phyloP scores from a whole-genome alignment of 1,139 yeast species.

The Saccharomyces hybrid region DNA sequence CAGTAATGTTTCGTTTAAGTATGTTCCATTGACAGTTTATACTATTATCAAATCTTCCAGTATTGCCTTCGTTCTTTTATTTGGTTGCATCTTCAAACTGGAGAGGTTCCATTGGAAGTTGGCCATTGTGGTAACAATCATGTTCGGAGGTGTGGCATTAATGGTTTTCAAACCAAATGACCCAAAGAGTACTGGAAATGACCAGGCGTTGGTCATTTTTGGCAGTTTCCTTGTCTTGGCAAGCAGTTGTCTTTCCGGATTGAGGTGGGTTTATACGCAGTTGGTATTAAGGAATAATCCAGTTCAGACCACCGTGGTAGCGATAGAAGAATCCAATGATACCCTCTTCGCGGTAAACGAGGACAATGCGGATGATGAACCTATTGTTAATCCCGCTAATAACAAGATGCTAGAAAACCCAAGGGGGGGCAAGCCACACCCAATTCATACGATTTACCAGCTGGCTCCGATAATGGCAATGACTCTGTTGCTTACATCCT shows the following conservation, averaged over 20 bases:
- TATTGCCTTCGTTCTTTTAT: slow-evolving; percentile 76
- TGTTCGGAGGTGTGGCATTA: slow-evolving; percentile 78
- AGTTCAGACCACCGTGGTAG: slow-evolving; percentile 1
- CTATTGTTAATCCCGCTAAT: background rate
- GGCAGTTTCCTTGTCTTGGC: slow-evolving; percentile 70
- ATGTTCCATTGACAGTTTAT: slow-evolving; percentile 74
- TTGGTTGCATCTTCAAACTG: slow-evolving; percentile 72
- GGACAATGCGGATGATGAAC: background rate
- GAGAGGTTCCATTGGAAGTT: slow-evolving; percentile 66
- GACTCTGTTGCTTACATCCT: slow-evolving; percentile 43
- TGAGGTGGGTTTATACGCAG: slow-evolving; percentile 94
- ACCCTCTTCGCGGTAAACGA: background rate
- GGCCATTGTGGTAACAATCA: slow-evolving; percentile 60
- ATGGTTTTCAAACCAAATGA: slow-evolving; percentile 52
- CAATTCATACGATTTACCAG: slow-evolving; percentile 75
- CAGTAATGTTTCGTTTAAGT: slow-evolving; percentile 75
- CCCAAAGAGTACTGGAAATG: slow-evolving; percentile 26
- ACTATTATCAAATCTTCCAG: slow-evolving; percentile 91
- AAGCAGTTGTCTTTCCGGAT: slow-evolving; percentile 78
- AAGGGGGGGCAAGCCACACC: slow-evolving; percentile 41
- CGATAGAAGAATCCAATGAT: background rate
- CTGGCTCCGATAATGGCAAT: slow-evolving; percentile 78
- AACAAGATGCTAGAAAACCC: background rate
- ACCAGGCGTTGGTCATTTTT: slow-evolving; percentile 27
- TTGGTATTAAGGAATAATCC: slow-evolving; percentile 41